Evolutionary conservation across 345 rosid genomes (phyloP).

Genomic region (Geranium rotundifolium): DNA sequence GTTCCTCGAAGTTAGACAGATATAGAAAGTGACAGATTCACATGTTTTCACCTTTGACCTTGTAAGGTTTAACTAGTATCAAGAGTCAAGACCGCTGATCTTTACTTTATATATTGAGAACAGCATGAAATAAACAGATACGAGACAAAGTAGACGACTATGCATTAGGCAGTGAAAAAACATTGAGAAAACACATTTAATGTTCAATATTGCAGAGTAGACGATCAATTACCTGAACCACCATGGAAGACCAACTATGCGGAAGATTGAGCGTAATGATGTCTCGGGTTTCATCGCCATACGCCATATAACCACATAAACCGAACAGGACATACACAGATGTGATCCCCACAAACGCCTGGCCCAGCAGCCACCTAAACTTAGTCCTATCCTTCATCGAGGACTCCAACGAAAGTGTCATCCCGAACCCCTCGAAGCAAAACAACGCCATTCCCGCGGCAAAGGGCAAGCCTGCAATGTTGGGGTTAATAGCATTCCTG

Average conservation of each 20-base stretch:
- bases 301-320: constrained; percentile 81
- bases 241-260: constrained; percentile 53
- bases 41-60: neutral
- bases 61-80: neutral
- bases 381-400: constrained; percentile 64
- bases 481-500: constrained; percentile 48
- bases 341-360: constrained; percentile 53
- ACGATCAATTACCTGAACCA: constrained; percentile 48
- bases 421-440: constrained; percentile 89
- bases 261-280: constrained; percentile 81
- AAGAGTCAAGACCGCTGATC: neutral
- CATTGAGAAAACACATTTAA: neutral
- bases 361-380: constrained; percentile 51
- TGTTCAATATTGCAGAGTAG: neutral
- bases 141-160: neutral
- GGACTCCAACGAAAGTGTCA: constrained; percentile 73
- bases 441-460: constrained; percentile 90
- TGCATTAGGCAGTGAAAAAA: neutral
- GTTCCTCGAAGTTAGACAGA: too few relatives aligned
- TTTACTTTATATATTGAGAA: too few relatives aligned
- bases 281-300: constrained; percentile 69
- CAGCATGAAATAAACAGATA: too few relatives aligned
- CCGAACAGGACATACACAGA: constrained; percentile 58
- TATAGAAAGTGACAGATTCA: neutral
- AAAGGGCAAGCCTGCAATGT: constrained; percentile 63